Conservation (phyloP, 2,329 filamentous ascomycete species). For the Xylogone sp. region DNA sequence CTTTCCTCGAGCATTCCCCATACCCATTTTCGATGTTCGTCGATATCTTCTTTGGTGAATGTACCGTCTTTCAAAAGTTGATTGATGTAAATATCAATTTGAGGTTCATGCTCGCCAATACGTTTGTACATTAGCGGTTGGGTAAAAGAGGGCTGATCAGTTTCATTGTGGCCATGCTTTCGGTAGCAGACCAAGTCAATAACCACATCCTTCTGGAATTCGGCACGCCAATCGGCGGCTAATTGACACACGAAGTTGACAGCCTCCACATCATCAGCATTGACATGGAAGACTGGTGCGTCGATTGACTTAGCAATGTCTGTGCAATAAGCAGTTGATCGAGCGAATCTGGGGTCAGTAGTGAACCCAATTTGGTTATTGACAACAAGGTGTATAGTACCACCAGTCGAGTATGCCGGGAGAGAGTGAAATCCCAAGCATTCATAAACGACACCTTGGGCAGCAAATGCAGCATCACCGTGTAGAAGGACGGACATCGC, state of each 20-base stretch:
- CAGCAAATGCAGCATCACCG: slow-evolving; percentile 95
- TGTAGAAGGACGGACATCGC: slow-evolving; percentile 96
- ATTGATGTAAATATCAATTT: slow-evolving; percentile 87
- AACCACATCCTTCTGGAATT: slow-evolving; percentile 98
- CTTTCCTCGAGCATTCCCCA: slow-evolving; percentile 99
- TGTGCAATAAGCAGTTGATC: slow-evolving; percentile 97
- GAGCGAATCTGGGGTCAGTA: slow-evolving; percentile 93
- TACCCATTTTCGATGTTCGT: slow-evolving; percentile 99
- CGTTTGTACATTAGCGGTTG: slow-evolving; percentile 99
- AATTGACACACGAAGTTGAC: slow-evolving; percentile 98
- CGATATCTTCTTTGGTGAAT: slow-evolving; percentile 95
- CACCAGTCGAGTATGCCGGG: slow-evolving; percentile 93
- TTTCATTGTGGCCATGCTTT: slow-evolving; percentile 99
- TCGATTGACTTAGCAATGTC: slow-evolving; percentile 99
- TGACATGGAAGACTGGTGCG: slow-evolving; percentile 98
- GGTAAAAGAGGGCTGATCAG: slow-evolving; percentile 98
- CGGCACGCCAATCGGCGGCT: slow-evolving; percentile 94
- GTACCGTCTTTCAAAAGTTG: slow-evolving; percentile 89
- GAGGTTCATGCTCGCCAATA: slow-evolving; percentile 77
- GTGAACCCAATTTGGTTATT: slow-evolving; percentile 99
- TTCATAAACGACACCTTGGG: slow-evolving; percentile 96
- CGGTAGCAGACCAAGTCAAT: slow-evolving; percentile 98
- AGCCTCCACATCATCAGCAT: slow-evolving; percentile 96
- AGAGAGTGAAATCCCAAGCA: slow-evolving; percentile 96
- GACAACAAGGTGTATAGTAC: slow-evolving; percentile 93